A percentile compares a stretch with the other conserved stretches of the same genome.
Evolutionary conservation across 352 stramenopile species (phyloP).

Genomic region (Globisporangium viniferum): DNA sequence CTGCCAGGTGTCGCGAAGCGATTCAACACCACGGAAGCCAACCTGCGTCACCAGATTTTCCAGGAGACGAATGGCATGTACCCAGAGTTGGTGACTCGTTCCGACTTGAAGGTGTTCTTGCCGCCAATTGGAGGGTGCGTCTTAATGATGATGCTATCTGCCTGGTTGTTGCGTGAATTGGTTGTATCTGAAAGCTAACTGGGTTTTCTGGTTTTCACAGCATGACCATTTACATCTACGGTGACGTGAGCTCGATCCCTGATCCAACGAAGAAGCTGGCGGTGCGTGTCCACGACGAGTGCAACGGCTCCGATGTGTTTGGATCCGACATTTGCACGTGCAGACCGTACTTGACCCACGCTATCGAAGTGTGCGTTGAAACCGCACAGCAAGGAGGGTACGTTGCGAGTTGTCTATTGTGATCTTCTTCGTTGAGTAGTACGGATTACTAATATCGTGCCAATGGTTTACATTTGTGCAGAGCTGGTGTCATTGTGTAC

Average conservation of each 20-base stretch:
- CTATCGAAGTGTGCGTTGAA: conserved; percentile 98
- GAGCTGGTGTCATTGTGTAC: conserved; percentile 97
- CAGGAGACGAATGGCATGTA: conserved; percentile 99
- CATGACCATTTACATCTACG: conserved; percentile 98
- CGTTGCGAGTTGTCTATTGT: conserved; percentile 13
- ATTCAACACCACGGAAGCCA: conserved; percentile 95
- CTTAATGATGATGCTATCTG: background rate
- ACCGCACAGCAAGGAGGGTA: conserved; percentile 96
- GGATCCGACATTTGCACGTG: conserved; percentile 99
- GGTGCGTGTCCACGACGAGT: conserved; percentile 98
- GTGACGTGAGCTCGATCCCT: conserved; percentile 94
- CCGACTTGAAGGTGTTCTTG: conserved; percentile 98
- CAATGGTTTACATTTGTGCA: conserved; percentile 19
- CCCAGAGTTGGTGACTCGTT: conserved; percentile 97
- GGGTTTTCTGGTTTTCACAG: conserved; percentile 18
- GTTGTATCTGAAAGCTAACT: background rate
- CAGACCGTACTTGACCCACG: conserved; percentile 97
- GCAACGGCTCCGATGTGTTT: conserved; percentile 98
- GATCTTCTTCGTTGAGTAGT: background rate
- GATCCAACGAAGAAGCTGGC: conserved; percentile 97
- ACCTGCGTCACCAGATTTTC: conserved; percentile 97
- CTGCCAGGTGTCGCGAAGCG: conserved; percentile 97
- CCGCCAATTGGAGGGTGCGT: conserved; percentile 92
- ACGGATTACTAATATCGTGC: background rate
- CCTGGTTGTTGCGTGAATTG: background rate